Percentiles rank a stretch among this genome's conserved stretches.
phyloP scores from a whole-genome alignment of 192 early-diverging fungal species.

The Chytriomyces hyalinus region DNA sequence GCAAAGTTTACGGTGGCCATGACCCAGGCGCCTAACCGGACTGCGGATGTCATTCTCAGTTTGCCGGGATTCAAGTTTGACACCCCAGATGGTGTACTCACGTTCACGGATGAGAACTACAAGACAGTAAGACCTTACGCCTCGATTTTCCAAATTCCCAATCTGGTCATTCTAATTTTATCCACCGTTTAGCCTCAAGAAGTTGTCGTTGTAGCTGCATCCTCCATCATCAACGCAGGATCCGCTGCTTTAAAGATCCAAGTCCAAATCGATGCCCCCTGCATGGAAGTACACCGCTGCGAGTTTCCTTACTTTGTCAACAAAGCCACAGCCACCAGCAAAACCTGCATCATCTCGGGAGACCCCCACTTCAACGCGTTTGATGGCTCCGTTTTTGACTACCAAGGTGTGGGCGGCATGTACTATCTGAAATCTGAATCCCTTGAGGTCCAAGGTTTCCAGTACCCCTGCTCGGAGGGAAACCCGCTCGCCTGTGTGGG shows the following conservation, averaged over 20 bases:
- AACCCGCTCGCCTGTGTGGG: not conserved
- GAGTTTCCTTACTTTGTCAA: not conserved
- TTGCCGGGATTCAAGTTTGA: not conserved
- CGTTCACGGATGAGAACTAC: not conserved
- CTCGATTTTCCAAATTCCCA: no score
- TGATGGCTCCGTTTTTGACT: not conserved
- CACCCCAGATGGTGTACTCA: not conserved
- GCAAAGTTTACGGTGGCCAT: not conserved
- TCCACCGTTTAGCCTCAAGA: not conserved
- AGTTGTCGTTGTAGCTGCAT: slow-evolving; percentile 1
- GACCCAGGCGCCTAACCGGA: not conserved
- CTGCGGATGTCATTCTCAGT: not conserved
- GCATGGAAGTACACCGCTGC: not conserved
- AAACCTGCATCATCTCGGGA: slow-evolving; percentile 2
- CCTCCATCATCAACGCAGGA: not conserved
- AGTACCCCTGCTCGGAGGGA: slow-evolving; percentile 5
- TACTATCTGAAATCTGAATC: slow-evolving; percentile 8
- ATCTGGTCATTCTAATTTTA: no score
- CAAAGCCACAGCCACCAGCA: not conserved
- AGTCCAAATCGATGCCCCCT: not conserved
- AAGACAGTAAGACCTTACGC: not conserved
- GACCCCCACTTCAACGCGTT: slow-evolving; percentile 11
- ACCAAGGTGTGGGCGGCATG: slow-evolving; percentile 14
- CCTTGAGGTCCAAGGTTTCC: slow-evolving; percentile 10
- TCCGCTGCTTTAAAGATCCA: not conserved